These are phyloP conservation scores for Elaeis guineensis DNA, from an alignment of 176 grass and related monocot species.

Conservation along the genomic window DNA sequence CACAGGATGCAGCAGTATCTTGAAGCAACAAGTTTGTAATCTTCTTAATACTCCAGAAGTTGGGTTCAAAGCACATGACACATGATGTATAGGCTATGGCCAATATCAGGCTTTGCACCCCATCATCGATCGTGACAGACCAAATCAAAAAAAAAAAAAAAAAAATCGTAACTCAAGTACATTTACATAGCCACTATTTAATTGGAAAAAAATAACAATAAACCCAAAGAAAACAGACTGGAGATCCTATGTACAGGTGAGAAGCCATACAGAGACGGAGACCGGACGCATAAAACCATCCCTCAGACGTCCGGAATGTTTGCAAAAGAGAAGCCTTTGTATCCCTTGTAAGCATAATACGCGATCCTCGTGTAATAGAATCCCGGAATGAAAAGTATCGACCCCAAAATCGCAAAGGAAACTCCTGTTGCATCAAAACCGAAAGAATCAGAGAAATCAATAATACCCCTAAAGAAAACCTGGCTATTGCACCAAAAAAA, in stretches of 20 bases:
- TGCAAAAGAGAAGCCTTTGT: conserved; percentile 1
- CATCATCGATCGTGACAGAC: no score
- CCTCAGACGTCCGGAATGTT: background rate
- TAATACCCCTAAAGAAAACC: background rate
- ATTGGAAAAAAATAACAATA: no score
- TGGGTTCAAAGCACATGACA: no score
- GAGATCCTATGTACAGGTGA: background rate
- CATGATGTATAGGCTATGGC: no score
- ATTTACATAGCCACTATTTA: no score
- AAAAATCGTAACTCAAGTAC: no score
- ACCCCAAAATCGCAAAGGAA: conserved; percentile 4
- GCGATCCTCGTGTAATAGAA: conserved; percentile 6
- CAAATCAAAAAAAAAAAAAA: no score
- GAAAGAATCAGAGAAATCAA: background rate
- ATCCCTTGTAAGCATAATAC: background rate
- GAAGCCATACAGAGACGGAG: background rate
- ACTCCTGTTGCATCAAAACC: background rate
- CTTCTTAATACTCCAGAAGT: no score
- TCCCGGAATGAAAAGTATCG: background rate
- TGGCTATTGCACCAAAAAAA: background rate
- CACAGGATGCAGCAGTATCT: no score
- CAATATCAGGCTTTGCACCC: no score
- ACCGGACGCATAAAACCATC: background rate
- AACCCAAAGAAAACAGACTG: no score
- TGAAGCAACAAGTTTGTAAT: no score